Base-by-base conservation (phyloP, 164 flowering plant genomes). In the Buxus sempervirens region DNA sequence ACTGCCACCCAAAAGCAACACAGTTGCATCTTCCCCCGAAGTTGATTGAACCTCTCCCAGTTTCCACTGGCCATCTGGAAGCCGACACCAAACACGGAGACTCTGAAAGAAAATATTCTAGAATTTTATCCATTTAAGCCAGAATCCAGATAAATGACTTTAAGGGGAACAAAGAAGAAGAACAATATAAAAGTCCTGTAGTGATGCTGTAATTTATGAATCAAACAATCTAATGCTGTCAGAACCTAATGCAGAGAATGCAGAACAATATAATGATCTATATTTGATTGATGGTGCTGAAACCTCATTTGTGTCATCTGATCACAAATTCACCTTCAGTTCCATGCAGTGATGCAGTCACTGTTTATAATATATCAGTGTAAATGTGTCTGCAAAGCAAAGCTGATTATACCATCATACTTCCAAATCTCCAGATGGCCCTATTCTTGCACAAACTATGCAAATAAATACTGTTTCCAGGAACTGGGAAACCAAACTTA, bases 81-180 rank as follows among this genome's bases (percentile, higher is more conserved):
- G 85, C 66, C 74, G 84, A 80, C 95, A 90, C 99, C 99, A 96
- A 28, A 92, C 89, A 60, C 78, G 76, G 54, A 89, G 89, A 87
- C 86, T 87, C 99, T 96, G 94, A 74, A 76, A 74, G 60, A 83
- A 56, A 64, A 19, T 5, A 26, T 41, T 48, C 54, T n/a, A n/a
- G n/a, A 65, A 66, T 16, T 20, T 32, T 36, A 21, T 67, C 53
- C 5, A 2, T 57, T 6, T 59, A 36, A 8, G 54, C 23, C 54
- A 28, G 26, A 20, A n/a, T 54, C 56, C 41, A 68, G 58, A 54
- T 28, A 22, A 60, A 13, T n/a, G 69, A 51, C 15, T 12, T n/a
- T 21, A 15, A 54, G 12, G 20, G 54, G 45, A 42, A 22, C 32
- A n/a, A 25, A 58, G 53, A 56, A 24, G 25, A 9, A 7, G 67